These are phyloP conservation scores for Coemansia sp. DNA, from an alignment of 192 early-diverging fungal genomes.

Conservation along the genomic window DNA sequence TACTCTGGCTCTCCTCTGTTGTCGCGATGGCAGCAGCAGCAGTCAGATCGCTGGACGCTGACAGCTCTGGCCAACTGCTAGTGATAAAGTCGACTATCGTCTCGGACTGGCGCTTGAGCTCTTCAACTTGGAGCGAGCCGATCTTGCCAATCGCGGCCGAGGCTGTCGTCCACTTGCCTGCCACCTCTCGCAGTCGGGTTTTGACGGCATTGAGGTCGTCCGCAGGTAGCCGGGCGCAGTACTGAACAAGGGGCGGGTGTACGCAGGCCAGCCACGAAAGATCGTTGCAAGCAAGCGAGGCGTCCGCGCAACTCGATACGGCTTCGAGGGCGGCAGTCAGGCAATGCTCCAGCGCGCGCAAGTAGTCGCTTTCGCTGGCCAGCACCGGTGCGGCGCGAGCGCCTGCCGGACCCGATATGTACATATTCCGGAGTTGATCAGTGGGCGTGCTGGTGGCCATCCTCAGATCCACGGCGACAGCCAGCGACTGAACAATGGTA, in stretches of 20 bases:
- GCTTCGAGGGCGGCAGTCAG: constrained; percentile 2
- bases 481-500: constrained; percentile 1
- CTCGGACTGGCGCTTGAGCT: constrained; percentile 2
- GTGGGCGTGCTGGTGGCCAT: constrained; percentile 12
- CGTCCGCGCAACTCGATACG: background rate
- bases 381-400: background rate
- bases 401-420: constrained; percentile 4
- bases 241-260: constrained; percentile 21
- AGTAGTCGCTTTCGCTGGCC: constrained; percentile 12
- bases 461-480: background rate
- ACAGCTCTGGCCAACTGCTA: background rate
- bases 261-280: constrained; percentile 18
- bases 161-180: constrained; percentile 9
- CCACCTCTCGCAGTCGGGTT: background rate
- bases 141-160: background rate
- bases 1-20: background rate
- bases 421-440: constrained; percentile 12
- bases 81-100: constrained; percentile 10
- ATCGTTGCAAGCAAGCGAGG: background rate
- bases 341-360: constrained; percentile 11
- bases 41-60: background rate
- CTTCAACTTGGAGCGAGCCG: background rate
- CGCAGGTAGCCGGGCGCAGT: constrained; percentile 7
- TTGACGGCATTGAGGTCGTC: background rate
- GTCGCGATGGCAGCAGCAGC: background rate